phyloP scores from a whole-genome alignment of 1,284 basidiomycete genomes.

The Tilletia horrida region DNA sequence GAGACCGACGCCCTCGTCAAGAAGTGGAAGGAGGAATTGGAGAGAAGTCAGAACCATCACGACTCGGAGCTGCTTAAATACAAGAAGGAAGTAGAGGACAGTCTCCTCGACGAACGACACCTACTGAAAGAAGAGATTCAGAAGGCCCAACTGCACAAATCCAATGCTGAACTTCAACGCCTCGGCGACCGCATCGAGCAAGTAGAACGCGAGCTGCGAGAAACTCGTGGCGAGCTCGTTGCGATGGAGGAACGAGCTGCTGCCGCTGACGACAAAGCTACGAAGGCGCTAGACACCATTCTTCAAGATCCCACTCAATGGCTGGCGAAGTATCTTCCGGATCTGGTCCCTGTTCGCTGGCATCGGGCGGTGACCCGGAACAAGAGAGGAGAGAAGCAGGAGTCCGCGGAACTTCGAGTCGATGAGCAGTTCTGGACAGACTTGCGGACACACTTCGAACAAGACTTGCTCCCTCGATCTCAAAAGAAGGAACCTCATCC shows the following conservation, averaged over 20 bases:
- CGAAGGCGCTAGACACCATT: neutral
- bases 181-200: neutral
- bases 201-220: neutral
- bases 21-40: neutral
- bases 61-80: neutral
- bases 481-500: neutral
- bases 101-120: neutral
- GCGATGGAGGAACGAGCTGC: neutral
- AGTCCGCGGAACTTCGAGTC: neutral
- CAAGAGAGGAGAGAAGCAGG: neutral
- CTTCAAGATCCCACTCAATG: conserved; percentile 1
- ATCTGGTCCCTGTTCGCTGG: conserved; percentile 6
- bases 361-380: neutral
- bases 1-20: neutral
- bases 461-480: too few species aligned
- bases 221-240: neutral
- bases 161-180: neutral
- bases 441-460: conserved; percentile 6
- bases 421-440: conserved; percentile 10
- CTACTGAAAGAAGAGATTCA: neutral
- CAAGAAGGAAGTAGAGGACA: neutral
- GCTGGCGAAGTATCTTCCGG: neutral
- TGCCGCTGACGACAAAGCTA: neutral
- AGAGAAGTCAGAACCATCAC: neutral
- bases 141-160: neutral